Percentiles rank a stretch among this genome's conserved stretches.
Conservation (phyloP, 2,329 filamentous ascomycete species). For the Pochonia chlamydosporia region DNA sequence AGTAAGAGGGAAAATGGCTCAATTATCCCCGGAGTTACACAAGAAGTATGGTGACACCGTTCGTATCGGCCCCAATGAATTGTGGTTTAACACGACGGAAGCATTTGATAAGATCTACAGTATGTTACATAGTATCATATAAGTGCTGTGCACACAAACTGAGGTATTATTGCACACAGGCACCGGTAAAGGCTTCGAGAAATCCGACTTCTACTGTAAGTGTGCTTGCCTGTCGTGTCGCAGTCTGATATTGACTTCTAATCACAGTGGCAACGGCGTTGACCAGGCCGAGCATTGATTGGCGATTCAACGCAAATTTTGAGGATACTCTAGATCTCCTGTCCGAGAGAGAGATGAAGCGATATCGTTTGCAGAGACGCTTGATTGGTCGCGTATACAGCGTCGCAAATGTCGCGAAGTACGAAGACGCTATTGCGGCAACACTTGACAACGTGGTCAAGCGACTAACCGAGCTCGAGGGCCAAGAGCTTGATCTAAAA, state of each 20-base stretch:
- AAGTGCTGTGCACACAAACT: background rate
- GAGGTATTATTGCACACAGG: slow-evolving; percentile 23
- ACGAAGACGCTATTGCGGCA: slow-evolving; percentile 33
- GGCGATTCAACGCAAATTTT: slow-evolving; percentile 27
- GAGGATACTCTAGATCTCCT: slow-evolving; percentile 44
- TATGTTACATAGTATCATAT: slow-evolving; percentile 16
- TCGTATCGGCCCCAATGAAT: slow-evolving; percentile 47
- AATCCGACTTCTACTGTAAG: slow-evolving; percentile 48
- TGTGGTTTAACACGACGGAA: slow-evolving; percentile 45
- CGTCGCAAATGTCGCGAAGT: slow-evolving; percentile 33
- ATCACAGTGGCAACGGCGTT: slow-evolving; percentile 32
- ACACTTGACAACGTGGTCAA: slow-evolving; percentile 31
- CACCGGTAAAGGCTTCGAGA: slow-evolving; percentile 41
- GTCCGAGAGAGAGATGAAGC: slow-evolving; percentile 38
- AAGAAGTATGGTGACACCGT: slow-evolving; percentile 42
- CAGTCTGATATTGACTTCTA: background rate
- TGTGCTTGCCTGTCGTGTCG: background rate
- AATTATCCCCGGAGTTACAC: slow-evolving; percentile 39
- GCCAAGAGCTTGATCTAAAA: slow-evolving; percentile 39
- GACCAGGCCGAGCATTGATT: slow-evolving; percentile 24
- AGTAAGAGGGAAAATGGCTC: slow-evolving; percentile 34
- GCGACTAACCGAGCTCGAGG: slow-evolving; percentile 29
- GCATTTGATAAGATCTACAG: slow-evolving; percentile 44
- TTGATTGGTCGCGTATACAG: slow-evolving; percentile 45
- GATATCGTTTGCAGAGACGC: slow-evolving; percentile 43